Base-by-base conservation (phyloP, 2,329 filamentous ascomycete species). In the Diplodia sapinea region DNA sequence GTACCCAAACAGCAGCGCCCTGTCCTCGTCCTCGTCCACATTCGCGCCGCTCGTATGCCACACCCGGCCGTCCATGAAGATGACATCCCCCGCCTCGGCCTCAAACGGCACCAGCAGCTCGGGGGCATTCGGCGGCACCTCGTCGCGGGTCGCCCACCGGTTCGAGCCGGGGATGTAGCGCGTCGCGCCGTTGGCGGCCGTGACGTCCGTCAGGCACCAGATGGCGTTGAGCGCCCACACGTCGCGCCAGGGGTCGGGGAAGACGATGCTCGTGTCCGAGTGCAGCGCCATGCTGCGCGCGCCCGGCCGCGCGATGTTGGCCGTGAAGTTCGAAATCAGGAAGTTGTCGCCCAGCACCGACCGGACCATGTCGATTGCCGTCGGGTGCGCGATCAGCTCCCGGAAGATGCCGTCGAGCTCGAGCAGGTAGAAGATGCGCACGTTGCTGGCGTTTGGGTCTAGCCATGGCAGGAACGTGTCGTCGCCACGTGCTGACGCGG, bases 11-110 rank as follows among this genome's bases (percentile, higher is more conserved):
- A 77, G n/a, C 47, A 78, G 54, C 26, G 76, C 76, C 1, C 76
- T 70, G 33, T 78, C 75, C 65, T 75, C 63, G 40, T 76, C 74
- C 56, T 71, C 67, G 0, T 76, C 77, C 20, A 75, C 70, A 55
- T 79, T 78, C 40, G 67, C 63, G n/a, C 76, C 76, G 9, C 69
- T 72, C 2, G 76, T 79, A 43, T 78, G 76, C 77, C 77, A 78
- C 1, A 79, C 70, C 1, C 73, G 69, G 0, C 76, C 76, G 31
- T 77, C 74, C 74, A 78, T 77, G 43, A 76, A 69, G 49, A 79
- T 69, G 11, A 78, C 73, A 51, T 74, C 73, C 3, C 76, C 76
- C 3, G 75, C 74, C 56, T 74, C 75, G 8, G 71, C 76, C 65
- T 77, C 74, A 23, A 78, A 77, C 1, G 76, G 75, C 9, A 70